Base-by-base conservation (phyloP, 495 filamentous ascomycete species). In the Aspergillus indologenus region DNA sequence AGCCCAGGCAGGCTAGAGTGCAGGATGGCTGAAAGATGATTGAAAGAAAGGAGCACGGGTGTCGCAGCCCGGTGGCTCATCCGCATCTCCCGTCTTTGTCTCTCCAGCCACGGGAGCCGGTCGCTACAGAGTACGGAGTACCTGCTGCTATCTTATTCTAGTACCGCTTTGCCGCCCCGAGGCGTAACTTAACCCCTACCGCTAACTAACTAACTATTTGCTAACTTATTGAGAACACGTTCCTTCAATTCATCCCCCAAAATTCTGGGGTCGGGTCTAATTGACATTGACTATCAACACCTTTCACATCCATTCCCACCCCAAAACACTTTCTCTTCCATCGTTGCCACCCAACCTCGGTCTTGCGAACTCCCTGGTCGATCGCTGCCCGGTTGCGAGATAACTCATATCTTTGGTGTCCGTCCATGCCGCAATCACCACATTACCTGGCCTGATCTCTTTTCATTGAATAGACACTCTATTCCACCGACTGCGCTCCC, bases 351-450 rank as follows among this genome's bases (percentile, higher is more conserved):
- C 12, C 12, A 14, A 40, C 5, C 34, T 40, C 34, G 5, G 34
- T 40, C 34, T 11, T 11, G 2, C 34, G 7, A 15, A 7, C 12
- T 14, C 15, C 34, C 23, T 51, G 22, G 48, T 53, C 22, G 47
- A 53, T 34, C 50, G 50, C 23, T 26, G 24, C 22, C 56, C 17
- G 3, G 31, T 43, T 50, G 53, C 34, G 34, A 40, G 34, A 40
- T 29, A 29, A 9, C n/a, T n/a, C n/a, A 29, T 40, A 40, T 15
- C 34, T 40, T 40, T 7, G 34, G 54, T 45, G 18, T 54, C 54
- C 59, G 75, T 77, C 70, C 26, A n/a, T n/a, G n/a, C 26, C 26
- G 69, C 68, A 67, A 65, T 29, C 48, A 15, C 50, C 26, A 54
- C 63, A 66, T 63, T 60, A 7, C 12, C 34, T 63, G 61, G 61